Base-by-base conservation (phyloP, 306 rosid species). In the Hippophae gyantsensis region DNA sequence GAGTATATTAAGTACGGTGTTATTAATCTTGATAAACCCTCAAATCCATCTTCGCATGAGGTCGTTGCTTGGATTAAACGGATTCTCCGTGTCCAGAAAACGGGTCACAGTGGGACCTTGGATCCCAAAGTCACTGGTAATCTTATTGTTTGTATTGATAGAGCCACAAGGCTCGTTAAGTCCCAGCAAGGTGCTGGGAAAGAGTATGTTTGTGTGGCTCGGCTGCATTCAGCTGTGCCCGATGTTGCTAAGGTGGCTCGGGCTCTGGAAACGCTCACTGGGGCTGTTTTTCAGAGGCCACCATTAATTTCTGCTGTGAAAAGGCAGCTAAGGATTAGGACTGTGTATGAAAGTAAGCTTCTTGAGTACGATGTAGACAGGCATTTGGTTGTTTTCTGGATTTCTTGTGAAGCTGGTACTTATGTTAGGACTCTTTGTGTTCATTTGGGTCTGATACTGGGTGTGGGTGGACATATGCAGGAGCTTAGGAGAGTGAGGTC, bases 21-120 rank as follows among this genome's bases (percentile, higher is more conserved):
- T 53, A 46, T 87, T 43, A 84, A 87, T 61, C 96, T 87, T 6
- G 96, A 87, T 44, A 87, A 87, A 51, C 96, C 96, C 0, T 84
- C 96, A 0, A 87, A 87, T 64, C 96, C 96, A 0, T 87, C 96
- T n/a, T 87, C 96, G 2, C 96, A 84, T 6, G 96, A 87, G 72
- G 96, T 84, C 5, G 96, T 87, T 0, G 96, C 96, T 25, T 84
- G 94, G 94, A 85, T 89, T 54, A 85, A 89, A 56, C 71, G 94
- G 26, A 78, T 89, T 65, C 86, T 89, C 56, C 82, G 89, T 54
- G 87, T 78, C 9, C 86, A 85, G 25, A 88, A 88, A 68, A 88
- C 94, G 27, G 89, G 96, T 61, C 89, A 88, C 59, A 82, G 86
- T 43, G 96, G 96, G 13, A 88, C 94, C n/a, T 79, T 88, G 1